Evolutionary conservation across 495 filamentous ascomycete genomes (phyloP).

Genomic region (Pyronema domesticum): DNA sequence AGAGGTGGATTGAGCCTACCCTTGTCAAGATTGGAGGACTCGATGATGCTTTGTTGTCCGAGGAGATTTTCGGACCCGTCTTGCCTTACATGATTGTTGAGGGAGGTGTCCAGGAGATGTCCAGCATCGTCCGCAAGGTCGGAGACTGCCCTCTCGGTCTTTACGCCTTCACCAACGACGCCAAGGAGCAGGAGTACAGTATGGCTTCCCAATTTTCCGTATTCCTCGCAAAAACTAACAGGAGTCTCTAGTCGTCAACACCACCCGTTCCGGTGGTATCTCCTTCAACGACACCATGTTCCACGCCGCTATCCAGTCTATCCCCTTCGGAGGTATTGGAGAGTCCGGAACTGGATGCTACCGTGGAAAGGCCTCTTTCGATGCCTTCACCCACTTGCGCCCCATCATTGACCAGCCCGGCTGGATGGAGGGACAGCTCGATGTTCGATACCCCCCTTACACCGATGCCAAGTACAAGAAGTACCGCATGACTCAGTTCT

Average conservation of each 20-base stretch:
- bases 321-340: conserved; percentile 84
- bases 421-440: conserved; percentile 16
- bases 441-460: conserved; percentile 16
- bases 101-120: conserved; percentile 54
- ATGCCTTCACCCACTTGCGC: conserved; percentile 40
- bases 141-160: conserved; percentile 64
- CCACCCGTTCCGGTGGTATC: conserved; percentile 46
- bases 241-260: background rate
- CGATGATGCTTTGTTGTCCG: conserved; percentile 50
- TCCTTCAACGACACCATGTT: conserved; percentile 68
- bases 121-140: conserved; percentile 48
- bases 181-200: conserved; percentile 46
- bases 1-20: conserved; percentile 70
- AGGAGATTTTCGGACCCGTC: conserved; percentile 82
- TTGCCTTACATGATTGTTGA: conserved; percentile 61
- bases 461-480: conserved; percentile 5
- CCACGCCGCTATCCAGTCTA: conserved; percentile 55
- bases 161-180: conserved; percentile 67
- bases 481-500: background rate
- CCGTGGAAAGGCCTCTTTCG: conserved; percentile 52
- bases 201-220: background rate
- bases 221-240: conserved; percentile 3
- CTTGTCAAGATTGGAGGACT: conserved; percentile 37
- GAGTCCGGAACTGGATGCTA: conserved; percentile 69
- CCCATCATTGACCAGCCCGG: conserved; percentile 14